Evolutionary conservation across 2,329 filamentous ascomycete species (phyloP).

Genomic region (Ascochyta viciae-villosae): DNA sequence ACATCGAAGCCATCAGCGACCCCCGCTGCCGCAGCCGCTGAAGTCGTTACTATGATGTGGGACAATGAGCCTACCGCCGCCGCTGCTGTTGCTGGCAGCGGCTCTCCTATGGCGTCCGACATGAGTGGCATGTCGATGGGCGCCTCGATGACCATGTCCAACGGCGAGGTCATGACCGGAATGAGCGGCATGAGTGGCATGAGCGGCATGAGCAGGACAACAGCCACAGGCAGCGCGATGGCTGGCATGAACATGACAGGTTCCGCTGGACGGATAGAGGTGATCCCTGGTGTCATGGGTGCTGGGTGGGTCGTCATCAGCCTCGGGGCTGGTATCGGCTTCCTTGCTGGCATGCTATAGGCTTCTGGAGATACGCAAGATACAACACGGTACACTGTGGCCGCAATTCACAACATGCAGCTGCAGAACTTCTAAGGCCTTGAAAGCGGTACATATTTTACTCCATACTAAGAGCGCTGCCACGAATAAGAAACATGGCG

Average conservation of each 20-base stretch:
- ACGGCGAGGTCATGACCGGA: slow-evolving; percentile 22
- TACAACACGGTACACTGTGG: not conserved
- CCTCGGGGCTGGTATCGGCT: slow-evolving; percentile 28
- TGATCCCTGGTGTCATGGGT: slow-evolving; percentile 11
- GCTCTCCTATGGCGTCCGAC: slow-evolving; percentile 42
- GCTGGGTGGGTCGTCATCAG: slow-evolving; percentile 21
- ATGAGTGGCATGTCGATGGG: slow-evolving; percentile 43
- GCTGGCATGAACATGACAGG: slow-evolving; percentile 32
- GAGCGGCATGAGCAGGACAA: slow-evolving; percentile 32
- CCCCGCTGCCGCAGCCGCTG: slow-evolving; percentile 10
- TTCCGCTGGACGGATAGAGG: slow-evolving; percentile 15
- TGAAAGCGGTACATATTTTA: not conserved
- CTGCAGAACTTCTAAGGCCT: not conserved
- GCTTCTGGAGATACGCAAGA: not conserved
- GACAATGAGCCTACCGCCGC: slow-evolving; percentile 10
- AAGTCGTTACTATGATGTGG: slow-evolving; percentile 30
- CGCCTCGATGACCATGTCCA: slow-evolving; percentile 31
- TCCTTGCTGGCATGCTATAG: slow-evolving; percentile 19
- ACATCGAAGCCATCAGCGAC: slow-evolving; percentile 15
- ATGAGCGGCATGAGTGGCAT: slow-evolving; percentile 7
- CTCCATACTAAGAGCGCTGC: not conserved
- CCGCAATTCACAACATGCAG: not conserved
- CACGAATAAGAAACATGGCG: too few species aligned
- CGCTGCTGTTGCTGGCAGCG: not conserved
- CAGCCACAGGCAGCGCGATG: slow-evolving; percentile 53